Evolutionary conservation across 2,329 filamentous ascomycete genomes (phyloP).

Genomic region (Colletotrichum tofieldiae): DNA sequence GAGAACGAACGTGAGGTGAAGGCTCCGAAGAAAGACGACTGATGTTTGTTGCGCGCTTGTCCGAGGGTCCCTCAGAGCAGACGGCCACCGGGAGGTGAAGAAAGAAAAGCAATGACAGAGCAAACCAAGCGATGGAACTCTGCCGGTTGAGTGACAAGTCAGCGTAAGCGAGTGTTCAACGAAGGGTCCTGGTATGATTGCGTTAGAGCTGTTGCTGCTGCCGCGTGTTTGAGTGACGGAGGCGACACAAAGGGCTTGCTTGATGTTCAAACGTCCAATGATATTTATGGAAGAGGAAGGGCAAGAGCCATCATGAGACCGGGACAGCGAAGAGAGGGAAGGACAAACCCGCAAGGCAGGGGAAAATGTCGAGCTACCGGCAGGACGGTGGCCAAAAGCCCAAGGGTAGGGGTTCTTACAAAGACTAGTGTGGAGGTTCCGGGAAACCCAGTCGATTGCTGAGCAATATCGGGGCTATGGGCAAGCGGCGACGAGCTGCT

Average conservation of each 20-base stretch:
- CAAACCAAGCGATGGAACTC: neutral
- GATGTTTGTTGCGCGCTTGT: neutral
- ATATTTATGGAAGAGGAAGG: slow-evolving; percentile 31
- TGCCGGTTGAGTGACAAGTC: neutral
- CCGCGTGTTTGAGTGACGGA: slow-evolving; percentile 10
- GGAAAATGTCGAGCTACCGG: slow-evolving; percentile 28
- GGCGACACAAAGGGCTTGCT: slow-evolving; percentile 26
- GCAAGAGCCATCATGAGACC: slow-evolving; percentile 17
- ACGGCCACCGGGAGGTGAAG: neutral
- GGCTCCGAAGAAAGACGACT: neutral
- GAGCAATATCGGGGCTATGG: slow-evolving; percentile 30
- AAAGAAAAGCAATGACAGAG: slow-evolving; percentile 1
- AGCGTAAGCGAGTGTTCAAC: slow-evolving; percentile 4
- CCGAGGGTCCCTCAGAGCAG: neutral
- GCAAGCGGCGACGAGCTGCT: slow-evolving; percentile 12
- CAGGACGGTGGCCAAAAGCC: slow-evolving; percentile 35
- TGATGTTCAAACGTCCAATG: slow-evolving; percentile 21
- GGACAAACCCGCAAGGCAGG: slow-evolving; percentile 8
- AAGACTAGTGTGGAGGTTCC: slow-evolving; percentile 11
- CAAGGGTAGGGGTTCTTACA: slow-evolving; percentile 20
- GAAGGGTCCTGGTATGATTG: slow-evolving; percentile 21
- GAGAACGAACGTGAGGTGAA: neutral
- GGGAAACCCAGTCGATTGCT: slow-evolving; percentile 11
- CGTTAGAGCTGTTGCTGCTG: slow-evolving; percentile 23
- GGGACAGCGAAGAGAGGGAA: neutral